Evolutionary conservation across 2,329 filamentous ascomycete species (phyloP).

Genomic region (Penicillium sp.): DNA sequence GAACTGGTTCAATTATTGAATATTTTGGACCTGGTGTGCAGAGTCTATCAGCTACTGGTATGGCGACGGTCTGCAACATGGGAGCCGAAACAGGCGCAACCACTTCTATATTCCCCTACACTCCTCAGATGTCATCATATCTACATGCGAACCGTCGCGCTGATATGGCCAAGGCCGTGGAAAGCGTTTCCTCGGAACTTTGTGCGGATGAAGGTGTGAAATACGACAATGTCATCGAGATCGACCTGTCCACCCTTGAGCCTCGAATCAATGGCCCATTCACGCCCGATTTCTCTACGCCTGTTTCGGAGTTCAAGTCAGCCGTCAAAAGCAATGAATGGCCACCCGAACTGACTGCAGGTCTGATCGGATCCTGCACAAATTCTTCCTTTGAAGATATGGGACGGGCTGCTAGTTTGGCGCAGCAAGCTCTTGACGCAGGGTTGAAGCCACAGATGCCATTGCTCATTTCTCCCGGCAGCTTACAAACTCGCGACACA

Average conservation of each 20-base stretch:
- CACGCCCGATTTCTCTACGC: slow-evolving; percentile 94
- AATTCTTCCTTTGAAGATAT: slow-evolving; percentile 88
- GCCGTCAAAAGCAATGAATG: slow-evolving; percentile 90
- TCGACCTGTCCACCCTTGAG: slow-evolving; percentile 90
- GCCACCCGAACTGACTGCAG: slow-evolving; percentile 93
- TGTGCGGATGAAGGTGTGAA: slow-evolving; percentile 83
- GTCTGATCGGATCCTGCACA: slow-evolving; percentile 95
- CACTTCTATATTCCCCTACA: slow-evolving; percentile 93
- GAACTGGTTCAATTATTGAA: slow-evolving; percentile 75
- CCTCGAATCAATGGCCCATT: slow-evolving; percentile 98
- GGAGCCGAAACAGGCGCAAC: slow-evolving; percentile 68
- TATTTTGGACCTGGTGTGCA: slow-evolving; percentile 67
- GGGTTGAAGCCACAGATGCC: slow-evolving; percentile 88
- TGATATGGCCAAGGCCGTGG: slow-evolving; percentile 85
- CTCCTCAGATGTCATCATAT: slow-evolving; percentile 96
- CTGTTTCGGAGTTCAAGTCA: slow-evolving; percentile 93
- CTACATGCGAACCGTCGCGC: slow-evolving; percentile 83
- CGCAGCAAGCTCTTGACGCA: slow-evolving; percentile 82
- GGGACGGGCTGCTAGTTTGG: slow-evolving; percentile 86
- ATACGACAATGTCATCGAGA: slow-evolving; percentile 93
- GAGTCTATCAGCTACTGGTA: slow-evolving; percentile 74
- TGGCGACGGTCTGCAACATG: slow-evolving; percentile 76
- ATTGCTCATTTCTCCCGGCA: slow-evolving; percentile 92
- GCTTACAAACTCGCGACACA: slow-evolving; percentile 91
- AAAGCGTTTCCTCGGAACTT: slow-evolving; percentile 79